Base-by-base conservation (phyloP, 352 stramenopile genomes). In the Globisporangium barbulae region DNA sequence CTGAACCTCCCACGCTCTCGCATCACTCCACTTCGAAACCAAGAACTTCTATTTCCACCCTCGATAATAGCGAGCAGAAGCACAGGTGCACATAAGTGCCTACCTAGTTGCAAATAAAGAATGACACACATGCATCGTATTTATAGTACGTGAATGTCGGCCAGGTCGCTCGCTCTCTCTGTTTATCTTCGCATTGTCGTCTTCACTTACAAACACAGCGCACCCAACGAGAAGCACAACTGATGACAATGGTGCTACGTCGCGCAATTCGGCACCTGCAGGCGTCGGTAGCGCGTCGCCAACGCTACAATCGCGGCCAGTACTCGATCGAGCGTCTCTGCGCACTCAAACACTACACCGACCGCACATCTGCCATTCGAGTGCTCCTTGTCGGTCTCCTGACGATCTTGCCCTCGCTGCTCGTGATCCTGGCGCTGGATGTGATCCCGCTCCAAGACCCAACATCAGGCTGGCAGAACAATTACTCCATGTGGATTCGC, bases 311-410 rank as follows among this genome's bases (percentile, higher is more conserved):
- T 21, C 42, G 21, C 17, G 69, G 69, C 0, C 62, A 63, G 44
- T 71, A 73, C 62, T 75, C 69, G 22, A 33, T 70, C 15, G 62
- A 59, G 22, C 65, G 71, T 8, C 66, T 75, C 25, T 53, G 62
- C 6, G 61, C 50, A 22, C 60, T 71, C 19, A 44, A 28, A 39
- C 28, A 61, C 19, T 74, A 71, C 53, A 52, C 65, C 41, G 39
- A 47, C 22, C 12, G 28, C 9, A 52, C 54, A 17, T 45, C n/a
- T 12, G 3, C 5, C 7, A 31, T 8, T 19, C 31, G 21, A 3
- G 33, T 22, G 19, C 22, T 59, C 3, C 12, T 22, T 19, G 25
- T 48, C 6, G 53, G 31, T 7, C 2, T 49, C 6, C 33, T 48
- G 17, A 5, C 19, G 28, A 28, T 50, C 28, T 17, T 47, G 44